Base-by-base conservation (phyloP, 768 basidiomycete species). In the Antrodiella citrinella region DNA sequence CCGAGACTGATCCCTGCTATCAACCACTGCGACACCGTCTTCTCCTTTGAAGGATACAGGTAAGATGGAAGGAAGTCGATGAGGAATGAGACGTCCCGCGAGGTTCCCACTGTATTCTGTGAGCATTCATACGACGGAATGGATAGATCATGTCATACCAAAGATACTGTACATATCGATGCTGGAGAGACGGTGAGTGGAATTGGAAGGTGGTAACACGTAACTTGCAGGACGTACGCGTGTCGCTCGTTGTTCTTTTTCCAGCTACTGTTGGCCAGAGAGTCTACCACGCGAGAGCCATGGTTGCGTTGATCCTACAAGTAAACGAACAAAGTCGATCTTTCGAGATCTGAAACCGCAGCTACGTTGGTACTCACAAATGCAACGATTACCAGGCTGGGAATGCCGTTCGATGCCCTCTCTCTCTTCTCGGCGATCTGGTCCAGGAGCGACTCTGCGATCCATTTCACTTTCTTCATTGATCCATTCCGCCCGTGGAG, bases 1-100 rank as follows among this genome's bases (percentile, higher is more conserved):
- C 91, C 92, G 0, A 96, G 77, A 53, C 85, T 88, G 56, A 85
- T 73, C 0, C 92, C 92, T 0, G 78, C 75, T 2, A 86, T 71
- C 10, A 80, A 80, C 83, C 85, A 96, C 50, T 79, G 73, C 4
- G 67, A 72, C 30, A 94, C 74, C 12, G 59, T 62, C 22, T 78
- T 72, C 55, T 90, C 82, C 10, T 69, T 80, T 11, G 67, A 55
- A 0, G 91, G 89, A 60, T 84, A 94, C 7, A 94, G 63, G 60
- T 83, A 84, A 0, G 80, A 65, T 1, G 84, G 80, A 3, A 94
- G 71, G 57, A 87, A 83, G 61, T 93, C 89, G 47, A 92, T 84
- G 51, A 94, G 64, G 67, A 85, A 82, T 0, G 85, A 84, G 4
- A 92, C 75, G 59, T 94, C 92, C 30, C 74, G 69, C 2, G 81